Percentiles rank a stretch among this genome's conserved stretches.
These are phyloP conservation scores for Trichoderma citrinoviride DNA, from an alignment of 2,329 filamentous ascomycete species.

Conservation along the genomic window DNA sequence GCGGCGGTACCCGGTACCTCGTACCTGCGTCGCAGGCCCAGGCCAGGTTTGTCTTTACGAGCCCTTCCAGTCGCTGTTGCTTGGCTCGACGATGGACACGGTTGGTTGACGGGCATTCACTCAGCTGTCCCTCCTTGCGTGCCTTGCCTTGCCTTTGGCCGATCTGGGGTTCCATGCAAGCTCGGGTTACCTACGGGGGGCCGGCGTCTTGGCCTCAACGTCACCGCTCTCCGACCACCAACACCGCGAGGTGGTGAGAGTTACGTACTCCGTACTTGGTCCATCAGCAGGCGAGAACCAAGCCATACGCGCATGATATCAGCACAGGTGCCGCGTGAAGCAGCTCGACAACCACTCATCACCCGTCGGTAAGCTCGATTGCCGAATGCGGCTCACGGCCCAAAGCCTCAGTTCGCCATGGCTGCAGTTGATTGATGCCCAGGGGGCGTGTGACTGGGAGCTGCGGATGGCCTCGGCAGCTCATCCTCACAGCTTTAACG, in stretches of 20 bases:
- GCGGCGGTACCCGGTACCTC: background rate
- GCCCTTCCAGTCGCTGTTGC: background rate
- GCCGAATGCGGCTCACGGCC: conserved; percentile 14
- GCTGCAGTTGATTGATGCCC: conserved; percentile 4
- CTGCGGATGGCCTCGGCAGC: background rate
- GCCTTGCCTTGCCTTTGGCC: background rate
- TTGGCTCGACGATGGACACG: background rate
- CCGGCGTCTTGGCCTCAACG: background rate
- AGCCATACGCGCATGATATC: background rate
- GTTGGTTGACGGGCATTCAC: background rate
- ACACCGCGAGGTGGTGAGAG: background rate
- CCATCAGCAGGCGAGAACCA: background rate
- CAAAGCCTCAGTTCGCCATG: background rate
- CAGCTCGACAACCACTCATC: background rate
- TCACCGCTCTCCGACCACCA: background rate
- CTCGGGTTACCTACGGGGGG: background rate
- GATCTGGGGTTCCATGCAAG: background rate
- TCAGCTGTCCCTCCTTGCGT: background rate
- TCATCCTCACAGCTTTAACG: background rate
- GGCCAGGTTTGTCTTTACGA: background rate
- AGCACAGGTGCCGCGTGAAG: background rate
- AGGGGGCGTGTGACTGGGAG: background rate
- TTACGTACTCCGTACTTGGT: background rate
- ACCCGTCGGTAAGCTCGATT: background rate
- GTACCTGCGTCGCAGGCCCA: background rate